Evolutionary conservation across 164 flowering plant genomes (phyloP).

Genomic region (Buxus sempervirens): DNA sequence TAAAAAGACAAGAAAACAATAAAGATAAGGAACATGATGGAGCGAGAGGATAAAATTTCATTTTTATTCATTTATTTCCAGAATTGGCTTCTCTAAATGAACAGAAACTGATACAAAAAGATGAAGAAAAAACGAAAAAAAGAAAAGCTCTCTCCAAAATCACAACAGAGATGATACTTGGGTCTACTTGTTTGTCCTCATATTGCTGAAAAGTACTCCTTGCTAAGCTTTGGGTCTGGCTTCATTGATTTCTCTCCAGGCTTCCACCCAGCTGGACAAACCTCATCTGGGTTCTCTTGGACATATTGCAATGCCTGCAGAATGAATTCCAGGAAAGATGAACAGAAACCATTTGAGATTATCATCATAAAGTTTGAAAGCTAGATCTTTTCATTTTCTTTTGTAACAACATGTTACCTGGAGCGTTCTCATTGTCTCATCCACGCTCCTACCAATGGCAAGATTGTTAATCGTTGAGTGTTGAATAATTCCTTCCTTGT

Average conservation of each 20-base stretch:
- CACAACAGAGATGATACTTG: background rate
- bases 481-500: conserved; percentile 97
- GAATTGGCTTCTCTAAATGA: conserved; percentile 12
- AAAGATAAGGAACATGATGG: conserved; percentile 1
- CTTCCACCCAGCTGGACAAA: conserved; percentile 99
- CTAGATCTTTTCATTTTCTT: background rate
- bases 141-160: conserved; percentile 26
- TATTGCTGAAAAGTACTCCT: conserved; percentile 86
- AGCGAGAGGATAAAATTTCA: no score
- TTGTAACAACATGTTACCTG: conserved; percentile 47
- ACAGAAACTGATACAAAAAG: background rate
- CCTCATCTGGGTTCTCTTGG: conserved; percentile 98
- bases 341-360: background rate
- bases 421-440: conserved; percentile 93
- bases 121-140: conserved; percentile 4
- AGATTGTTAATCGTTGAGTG: conserved; percentile 99
- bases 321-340: background rate
- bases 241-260: conserved; percentile 98
- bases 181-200: conserved; percentile 19
- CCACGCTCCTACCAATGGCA: conserved; percentile 96
- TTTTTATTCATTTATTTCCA: conserved; percentile 19
- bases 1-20: no score
- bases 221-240: conserved; percentile 94
- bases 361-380: background rate
- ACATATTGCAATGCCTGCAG: conserved; percentile 94